Evolutionary conservation across 2,329 filamentous ascomycete species (phyloP).

Genomic region (Verticillium zaregamsianum): DNA sequence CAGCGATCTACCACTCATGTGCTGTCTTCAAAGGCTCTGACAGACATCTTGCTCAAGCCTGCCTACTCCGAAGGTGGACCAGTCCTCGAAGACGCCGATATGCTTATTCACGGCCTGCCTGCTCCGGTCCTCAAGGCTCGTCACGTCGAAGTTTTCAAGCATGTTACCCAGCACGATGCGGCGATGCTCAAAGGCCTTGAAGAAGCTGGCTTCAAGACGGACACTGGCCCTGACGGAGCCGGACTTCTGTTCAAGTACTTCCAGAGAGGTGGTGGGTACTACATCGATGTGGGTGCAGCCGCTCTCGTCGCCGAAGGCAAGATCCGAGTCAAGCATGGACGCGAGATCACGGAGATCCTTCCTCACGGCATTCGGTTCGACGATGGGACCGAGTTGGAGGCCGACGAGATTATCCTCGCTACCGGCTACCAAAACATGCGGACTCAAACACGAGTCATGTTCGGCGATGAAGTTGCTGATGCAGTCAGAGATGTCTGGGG

Average conservation of each 20-base stretch:
- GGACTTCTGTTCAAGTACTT: conserved; percentile 39
- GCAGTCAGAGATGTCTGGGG: conserved; percentile 42
- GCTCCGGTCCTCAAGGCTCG: conserved; percentile 56
- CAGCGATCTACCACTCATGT: conserved; percentile 66
- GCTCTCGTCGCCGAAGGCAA: conserved; percentile 24
- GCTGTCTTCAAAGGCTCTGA: conserved; percentile 49
- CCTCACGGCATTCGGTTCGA: conserved; percentile 40
- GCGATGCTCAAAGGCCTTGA: conserved; percentile 39
- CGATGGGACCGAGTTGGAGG: conserved; percentile 24
- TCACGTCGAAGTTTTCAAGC: conserved; percentile 40
- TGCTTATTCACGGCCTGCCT: conserved; percentile 55
- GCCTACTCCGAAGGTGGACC: conserved; percentile 49
- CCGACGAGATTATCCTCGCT: conserved; percentile 39
- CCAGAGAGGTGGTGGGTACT: conserved; percentile 26
- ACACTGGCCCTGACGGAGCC: conserved; percentile 46
- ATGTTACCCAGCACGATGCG: conserved; percentile 30
- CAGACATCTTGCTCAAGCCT: conserved; percentile 48
- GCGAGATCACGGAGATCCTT: conserved; percentile 49
- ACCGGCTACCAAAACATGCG: conserved; percentile 50
- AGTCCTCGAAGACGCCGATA: conserved; percentile 61
- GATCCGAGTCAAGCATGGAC: conserved; percentile 39
- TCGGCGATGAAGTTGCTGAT: conserved; percentile 46
- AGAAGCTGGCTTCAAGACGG: conserved; percentile 57
- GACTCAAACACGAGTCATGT: conserved; percentile 39
- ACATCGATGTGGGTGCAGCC: conserved; percentile 20